A percentile compares a stretch with the other conserved stretches of the same genome.
These are phyloP conservation scores for Kuraishia piskuri DNA, from an alignment of 805 yeast genomes.

Conservation along the genomic window DNA sequence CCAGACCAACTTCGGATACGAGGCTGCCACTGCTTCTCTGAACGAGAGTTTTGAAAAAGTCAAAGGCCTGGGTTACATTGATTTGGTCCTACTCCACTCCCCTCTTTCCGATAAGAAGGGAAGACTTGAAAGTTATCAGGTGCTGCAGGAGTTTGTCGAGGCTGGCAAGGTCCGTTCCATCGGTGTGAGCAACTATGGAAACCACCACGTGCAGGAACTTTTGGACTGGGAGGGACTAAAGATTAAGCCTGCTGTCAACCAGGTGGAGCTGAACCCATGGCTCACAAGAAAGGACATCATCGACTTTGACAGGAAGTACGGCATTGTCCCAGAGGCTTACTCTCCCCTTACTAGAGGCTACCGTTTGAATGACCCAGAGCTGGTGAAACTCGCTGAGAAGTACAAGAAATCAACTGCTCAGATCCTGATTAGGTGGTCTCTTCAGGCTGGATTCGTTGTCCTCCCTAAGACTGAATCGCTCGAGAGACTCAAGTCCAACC, in stretches of 20 bases:
- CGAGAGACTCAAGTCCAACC: slow-evolving; percentile 27
- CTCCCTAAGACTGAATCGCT: slow-evolving; percentile 23
- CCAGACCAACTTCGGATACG: slow-evolving; percentile 23
- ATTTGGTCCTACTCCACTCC: slow-evolving; percentile 44
- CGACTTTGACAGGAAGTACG: slow-evolving; percentile 33
- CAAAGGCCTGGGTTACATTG: slow-evolving; percentile 40
- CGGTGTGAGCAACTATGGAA: slow-evolving; percentile 63
- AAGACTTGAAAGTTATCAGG: slow-evolving; percentile 43
- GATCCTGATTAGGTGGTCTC: slow-evolving; percentile 60
- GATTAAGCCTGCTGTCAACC: slow-evolving; percentile 37
- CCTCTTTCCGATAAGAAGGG: slow-evolving; percentile 33
- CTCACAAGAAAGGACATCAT: slow-evolving; percentile 34
- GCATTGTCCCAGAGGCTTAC: slow-evolving; percentile 50
- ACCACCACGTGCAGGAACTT: slow-evolving; percentile 46
- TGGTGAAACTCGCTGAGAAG: slow-evolving; percentile 36
- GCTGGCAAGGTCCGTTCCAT: slow-evolving; percentile 41
- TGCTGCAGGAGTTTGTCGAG: slow-evolving; percentile 46
- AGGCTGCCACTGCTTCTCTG: slow-evolving; percentile 31
- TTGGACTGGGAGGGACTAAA: slow-evolving; percentile 34
- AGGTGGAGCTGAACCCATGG: slow-evolving; percentile 45
- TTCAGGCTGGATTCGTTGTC: slow-evolving; percentile 47
- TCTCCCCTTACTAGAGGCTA: slow-evolving; percentile 55
- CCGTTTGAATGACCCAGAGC: slow-evolving; percentile 33
- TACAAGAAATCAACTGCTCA: slow-evolving; percentile 47
- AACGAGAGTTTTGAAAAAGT: slow-evolving; percentile 30